phyloP scores from a whole-genome alignment of 345 rosid species.

The Pistacia atlantica region DNA sequence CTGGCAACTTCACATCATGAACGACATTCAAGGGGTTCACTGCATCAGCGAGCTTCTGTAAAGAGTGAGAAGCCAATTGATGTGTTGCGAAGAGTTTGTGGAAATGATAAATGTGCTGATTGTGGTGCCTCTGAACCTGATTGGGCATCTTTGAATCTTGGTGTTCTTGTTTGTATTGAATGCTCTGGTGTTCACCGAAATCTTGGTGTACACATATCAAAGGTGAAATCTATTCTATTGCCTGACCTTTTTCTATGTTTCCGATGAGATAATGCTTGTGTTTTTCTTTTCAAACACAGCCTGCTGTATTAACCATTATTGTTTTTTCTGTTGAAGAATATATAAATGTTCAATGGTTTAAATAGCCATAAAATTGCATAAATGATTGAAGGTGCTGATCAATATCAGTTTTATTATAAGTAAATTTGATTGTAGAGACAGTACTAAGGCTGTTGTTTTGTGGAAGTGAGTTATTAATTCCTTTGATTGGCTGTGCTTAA shows the following conservation, averaged over 20 bases:
- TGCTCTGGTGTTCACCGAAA: conserved; percentile 99
- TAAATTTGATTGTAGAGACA: neutral
- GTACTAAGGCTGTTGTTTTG: neutral
- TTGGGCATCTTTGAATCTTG: conserved; percentile 99
- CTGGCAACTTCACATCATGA: conserved; percentile 57
- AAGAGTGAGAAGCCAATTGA: conserved; percentile 91
- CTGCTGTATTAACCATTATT: neutral
- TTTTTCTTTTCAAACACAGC: conserved; percentile 1
- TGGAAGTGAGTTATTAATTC: neutral
- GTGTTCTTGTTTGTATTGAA: conserved; percentile 96
- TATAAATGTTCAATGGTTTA: neutral
- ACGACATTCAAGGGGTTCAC: conserved; percentile 62
- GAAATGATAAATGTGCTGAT: conserved; percentile 98
- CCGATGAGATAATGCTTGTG: neutral
- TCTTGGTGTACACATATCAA: conserved; percentile 97
- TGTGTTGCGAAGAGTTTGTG: conserved; percentile 70
- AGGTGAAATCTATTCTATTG: conserved; percentile 49
- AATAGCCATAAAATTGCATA: neutral
- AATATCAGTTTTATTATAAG: neutral
- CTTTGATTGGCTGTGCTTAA: neutral
- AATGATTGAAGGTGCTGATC: neutral
- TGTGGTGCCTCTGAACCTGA: conserved; percentile 99
- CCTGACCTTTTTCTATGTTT: conserved; percentile 8
- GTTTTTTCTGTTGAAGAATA: neutral
- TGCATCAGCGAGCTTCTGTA: conserved; percentile 64